A percentile compares a stretch with the other conserved stretches of the same genome.
phyloP scores from a whole-genome alignment of 2,329 filamentous ascomycete species.

The Aspergillus glaucus region DNA sequence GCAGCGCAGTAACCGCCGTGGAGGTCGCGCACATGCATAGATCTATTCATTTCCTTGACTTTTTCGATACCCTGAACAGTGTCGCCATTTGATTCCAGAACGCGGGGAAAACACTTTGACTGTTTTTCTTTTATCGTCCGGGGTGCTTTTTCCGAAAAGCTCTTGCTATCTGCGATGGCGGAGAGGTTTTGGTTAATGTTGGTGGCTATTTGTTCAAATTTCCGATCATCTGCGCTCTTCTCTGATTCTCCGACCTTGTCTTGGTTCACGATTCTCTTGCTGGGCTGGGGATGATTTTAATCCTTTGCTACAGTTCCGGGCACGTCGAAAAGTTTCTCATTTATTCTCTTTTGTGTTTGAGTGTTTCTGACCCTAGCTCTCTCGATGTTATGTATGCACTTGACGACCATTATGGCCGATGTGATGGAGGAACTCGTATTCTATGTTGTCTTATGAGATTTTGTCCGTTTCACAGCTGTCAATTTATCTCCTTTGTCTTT shows the following conservation, averaged over 20 bases:
- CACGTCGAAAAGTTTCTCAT: constrained; percentile 33
- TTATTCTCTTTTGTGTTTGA: constrained; percentile 12
- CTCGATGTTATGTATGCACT: constrained; percentile 22
- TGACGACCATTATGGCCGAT: constrained; percentile 28
- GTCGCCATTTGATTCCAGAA: background rate
- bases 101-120: background rate
- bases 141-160: background rate
- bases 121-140: background rate
- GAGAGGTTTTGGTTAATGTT: constrained; percentile 17
- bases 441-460: constrained; percentile 6
- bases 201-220: constrained; percentile 19
- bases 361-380: constrained; percentile 23
- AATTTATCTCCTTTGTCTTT: background rate
- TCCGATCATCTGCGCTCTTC: constrained; percentile 11
- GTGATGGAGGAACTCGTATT: constrained; percentile 20
- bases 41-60: constrained; percentile 11
- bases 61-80: constrained; percentile 25
- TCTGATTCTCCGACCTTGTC: constrained; percentile 11
- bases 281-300: constrained; percentile 24
- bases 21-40: constrained; percentile 36
- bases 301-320: constrained; percentile 28
- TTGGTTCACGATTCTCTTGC: constrained; percentile 24
- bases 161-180: background rate
- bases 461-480: background rate
- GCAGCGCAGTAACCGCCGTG: constrained; percentile 41